Percentiles rank a stretch among this genome's conserved stretches.
Conservation (phyloP, 148 eudicot species). For the Rhododendron williamsianum region DNA sequence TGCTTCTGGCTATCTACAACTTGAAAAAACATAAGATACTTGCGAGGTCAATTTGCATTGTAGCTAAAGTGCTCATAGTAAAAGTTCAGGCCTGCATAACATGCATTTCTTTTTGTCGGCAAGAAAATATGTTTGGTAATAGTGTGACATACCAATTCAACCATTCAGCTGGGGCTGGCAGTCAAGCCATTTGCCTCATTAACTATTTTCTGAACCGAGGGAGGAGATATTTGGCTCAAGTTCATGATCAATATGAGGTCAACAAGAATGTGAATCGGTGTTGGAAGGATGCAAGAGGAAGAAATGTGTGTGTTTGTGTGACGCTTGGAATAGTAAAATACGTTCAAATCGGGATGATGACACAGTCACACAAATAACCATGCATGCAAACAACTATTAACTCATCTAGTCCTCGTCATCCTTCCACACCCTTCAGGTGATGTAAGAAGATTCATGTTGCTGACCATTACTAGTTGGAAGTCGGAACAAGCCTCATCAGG, state of each 20-base stretch:
- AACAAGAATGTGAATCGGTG: background rate
- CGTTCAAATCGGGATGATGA: background rate
- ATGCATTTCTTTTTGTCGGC: background rate
- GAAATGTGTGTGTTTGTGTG: background rate
- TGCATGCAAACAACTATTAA: background rate
- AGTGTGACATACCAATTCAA: background rate
- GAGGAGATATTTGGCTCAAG: background rate
- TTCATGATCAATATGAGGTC: background rate
- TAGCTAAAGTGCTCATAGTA: background rate
- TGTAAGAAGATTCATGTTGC: constrained; percentile 4
- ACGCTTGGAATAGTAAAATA: background rate
- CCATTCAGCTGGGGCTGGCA: background rate
- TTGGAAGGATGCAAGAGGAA: background rate
- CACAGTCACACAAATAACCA: background rate
- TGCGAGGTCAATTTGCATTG: background rate
- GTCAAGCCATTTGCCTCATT: background rate
- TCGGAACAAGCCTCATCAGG: background rate
- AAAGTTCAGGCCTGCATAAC: constrained; percentile 1
- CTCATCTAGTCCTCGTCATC: background rate
- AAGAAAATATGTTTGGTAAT: background rate
- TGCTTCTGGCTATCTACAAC: background rate
- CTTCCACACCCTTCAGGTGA: background rate
- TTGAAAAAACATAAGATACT: background rate
- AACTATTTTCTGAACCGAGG: background rate
- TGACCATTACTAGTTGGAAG: background rate